A percentile compares a stretch with the other conserved stretches of the same genome.
Conservation (phyloP, 805 yeast genomes). For the Cyberlindnera samutprakarnensis region DNA sequence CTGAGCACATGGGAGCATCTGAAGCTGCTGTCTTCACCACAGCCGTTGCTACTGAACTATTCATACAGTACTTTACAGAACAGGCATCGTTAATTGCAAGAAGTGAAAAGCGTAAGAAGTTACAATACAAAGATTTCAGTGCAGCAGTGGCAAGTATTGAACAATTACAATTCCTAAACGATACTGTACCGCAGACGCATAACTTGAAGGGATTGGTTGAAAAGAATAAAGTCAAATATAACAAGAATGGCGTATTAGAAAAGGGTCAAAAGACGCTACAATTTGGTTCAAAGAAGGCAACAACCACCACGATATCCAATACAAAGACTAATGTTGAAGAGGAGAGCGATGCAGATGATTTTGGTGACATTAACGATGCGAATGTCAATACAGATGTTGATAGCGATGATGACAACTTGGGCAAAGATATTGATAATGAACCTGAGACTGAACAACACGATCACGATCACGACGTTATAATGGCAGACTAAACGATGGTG, state of each 20-base stretch:
- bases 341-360: constrained; percentile 19
- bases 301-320: constrained; percentile 1
- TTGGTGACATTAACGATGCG: constrained; percentile 13
- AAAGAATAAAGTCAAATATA: constrained; percentile 30
- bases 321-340: constrained; percentile 18
- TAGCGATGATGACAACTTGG: constrained; percentile 8
- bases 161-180: constrained; percentile 53
- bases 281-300: constrained; percentile 17
- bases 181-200: constrained; percentile 58
- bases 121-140: constrained; percentile 66
- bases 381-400: constrained; percentile 7
- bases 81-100: constrained; percentile 63
- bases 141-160: constrained; percentile 53
- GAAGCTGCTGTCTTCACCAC: constrained; percentile 67
- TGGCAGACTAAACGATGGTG: constrained; percentile 10
- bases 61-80: constrained; percentile 61
- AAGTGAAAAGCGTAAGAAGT: constrained; percentile 56
- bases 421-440: constrained; percentile 11
- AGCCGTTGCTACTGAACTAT: constrained; percentile 73
- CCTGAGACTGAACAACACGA: constrained; percentile 5
- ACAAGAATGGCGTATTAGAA: constrained; percentile 16
- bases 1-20: constrained; percentile 60
- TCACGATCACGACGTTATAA: constrained; percentile 19
- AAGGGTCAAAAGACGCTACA: constrained; percentile 36
- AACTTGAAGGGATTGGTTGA: constrained; percentile 41